phyloP scores from a whole-genome alignment of 768 basidiomycete species.

The Lactarius trivialis region DNA sequence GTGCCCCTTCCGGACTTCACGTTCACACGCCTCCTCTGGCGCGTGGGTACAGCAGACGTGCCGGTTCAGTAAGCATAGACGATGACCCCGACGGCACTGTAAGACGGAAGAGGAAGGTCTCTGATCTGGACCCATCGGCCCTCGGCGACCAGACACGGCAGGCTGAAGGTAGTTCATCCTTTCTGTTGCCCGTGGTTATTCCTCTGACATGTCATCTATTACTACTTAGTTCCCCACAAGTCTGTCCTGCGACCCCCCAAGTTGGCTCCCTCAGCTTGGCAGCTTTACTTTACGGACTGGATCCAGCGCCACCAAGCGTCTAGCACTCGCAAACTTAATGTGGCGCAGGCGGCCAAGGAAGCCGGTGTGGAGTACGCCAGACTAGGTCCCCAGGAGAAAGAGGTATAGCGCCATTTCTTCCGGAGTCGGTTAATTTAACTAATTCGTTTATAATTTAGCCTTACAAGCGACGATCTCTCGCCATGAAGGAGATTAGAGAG shows the following conservation, averaged over 20 bases:
- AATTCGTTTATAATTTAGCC: constrained; percentile 42
- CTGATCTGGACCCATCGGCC: constrained; percentile 24
- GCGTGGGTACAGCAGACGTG: constrained; percentile 58
- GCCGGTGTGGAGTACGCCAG: constrained; percentile 86
- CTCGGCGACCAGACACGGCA: constrained; percentile 24
- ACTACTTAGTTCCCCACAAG: constrained; percentile 51
- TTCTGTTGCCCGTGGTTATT: constrained; percentile 21
- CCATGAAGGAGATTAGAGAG: constrained; percentile 80
- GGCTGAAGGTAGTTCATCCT: constrained; percentile 21
- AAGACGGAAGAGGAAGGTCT: constrained; percentile 44
- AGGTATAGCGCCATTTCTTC: constrained; percentile 42
- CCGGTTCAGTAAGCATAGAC: constrained; percentile 54
- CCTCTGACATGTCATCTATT: constrained; percentile 21
- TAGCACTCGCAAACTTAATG: constrained; percentile 81
- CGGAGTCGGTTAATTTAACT: constrained; percentile 22
- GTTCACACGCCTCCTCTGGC: constrained; percentile 42
- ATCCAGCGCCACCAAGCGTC: constrained; percentile 80
- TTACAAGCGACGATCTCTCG: constrained; percentile 77
- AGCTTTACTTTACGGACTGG: constrained; percentile 94
- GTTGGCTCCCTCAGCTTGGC: constrained; percentile 92
- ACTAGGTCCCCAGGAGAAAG: constrained; percentile 74
- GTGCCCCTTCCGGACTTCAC: constrained; percentile 56
- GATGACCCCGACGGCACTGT: constrained; percentile 73
- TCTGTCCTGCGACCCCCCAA: constrained; percentile 83
- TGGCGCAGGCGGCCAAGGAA: constrained; percentile 92